Conservation (phyloP, 1,139 yeast species). For the Pichia sp. region DNA sequence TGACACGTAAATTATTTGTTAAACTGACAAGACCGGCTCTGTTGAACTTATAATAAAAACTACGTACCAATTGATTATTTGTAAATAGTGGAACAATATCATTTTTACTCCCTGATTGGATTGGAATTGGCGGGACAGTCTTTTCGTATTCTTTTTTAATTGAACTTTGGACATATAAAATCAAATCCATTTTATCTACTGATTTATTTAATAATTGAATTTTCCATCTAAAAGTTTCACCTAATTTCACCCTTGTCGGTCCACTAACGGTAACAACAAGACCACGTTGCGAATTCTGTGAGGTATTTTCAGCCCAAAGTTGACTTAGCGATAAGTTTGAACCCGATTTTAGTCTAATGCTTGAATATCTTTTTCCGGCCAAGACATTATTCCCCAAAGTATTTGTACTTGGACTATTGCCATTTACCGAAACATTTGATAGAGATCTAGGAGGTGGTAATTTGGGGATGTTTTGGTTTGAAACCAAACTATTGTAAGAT, state of each 20-base stretch:
- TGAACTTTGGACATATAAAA: slow-evolving; percentile 29
- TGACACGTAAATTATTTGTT: slow-evolving; percentile 54
- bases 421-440: background rate
- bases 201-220: slow-evolving; percentile 60
- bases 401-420: background rate
- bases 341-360: slow-evolving; percentile 29
- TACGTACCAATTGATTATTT: slow-evolving; percentile 21
- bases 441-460: slow-evolving; percentile 5
- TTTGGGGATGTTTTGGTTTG: slow-evolving; percentile 6
- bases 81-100: slow-evolving; percentile 28
- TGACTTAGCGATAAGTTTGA: slow-evolving; percentile 33
- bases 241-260: slow-evolving; percentile 51
- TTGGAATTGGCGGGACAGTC: slow-evolving; percentile 32
- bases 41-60: slow-evolving; percentile 26
- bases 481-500: slow-evolving; percentile 6
- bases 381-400: slow-evolving; percentile 4
- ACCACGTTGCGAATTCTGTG: slow-evolving; percentile 30
- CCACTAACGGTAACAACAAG: slow-evolving; percentile 61
- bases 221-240: slow-evolving; percentile 57
- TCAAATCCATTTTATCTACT: slow-evolving; percentile 42
- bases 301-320: slow-evolving; percentile 10
- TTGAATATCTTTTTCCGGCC: slow-evolving; percentile 17
- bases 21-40: slow-evolving; percentile 50
- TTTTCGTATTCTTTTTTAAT: slow-evolving; percentile 30
- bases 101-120: slow-evolving; percentile 17